Conservation (phyloP, 768 basidiomycete species). For the Chalciporus sphaerocephalus region DNA sequence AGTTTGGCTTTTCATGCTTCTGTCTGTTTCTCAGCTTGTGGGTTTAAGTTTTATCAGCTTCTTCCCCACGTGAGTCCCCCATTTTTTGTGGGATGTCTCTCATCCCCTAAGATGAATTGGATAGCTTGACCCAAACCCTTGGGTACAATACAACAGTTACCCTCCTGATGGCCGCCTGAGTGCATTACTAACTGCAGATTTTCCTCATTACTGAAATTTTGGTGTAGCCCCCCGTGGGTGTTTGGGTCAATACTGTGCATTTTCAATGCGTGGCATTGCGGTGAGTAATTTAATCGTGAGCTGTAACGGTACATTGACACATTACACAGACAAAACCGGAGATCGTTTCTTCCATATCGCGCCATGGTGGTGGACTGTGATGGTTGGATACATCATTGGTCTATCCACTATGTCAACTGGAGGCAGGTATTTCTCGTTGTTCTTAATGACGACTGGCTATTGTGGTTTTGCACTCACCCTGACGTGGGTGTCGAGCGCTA, state of each 20-base stretch:
- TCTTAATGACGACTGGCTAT: slow-evolving; percentile 59
- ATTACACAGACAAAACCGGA: slow-evolving; percentile 49
- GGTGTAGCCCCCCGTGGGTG: slow-evolving; percentile 59
- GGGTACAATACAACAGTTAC: slow-evolving; percentile 57
- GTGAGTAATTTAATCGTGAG: slow-evolving; percentile 14
- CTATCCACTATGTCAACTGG: slow-evolving; percentile 46
- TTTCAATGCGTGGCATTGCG: slow-evolving; percentile 54
- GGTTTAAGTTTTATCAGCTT: slow-evolving; percentile 61
- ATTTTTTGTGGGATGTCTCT: not conserved
- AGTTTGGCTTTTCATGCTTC: slow-evolving; percentile 50
- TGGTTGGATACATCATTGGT: slow-evolving; percentile 57
- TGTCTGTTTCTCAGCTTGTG: slow-evolving; percentile 46
- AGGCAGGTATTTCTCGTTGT: slow-evolving; percentile 57
- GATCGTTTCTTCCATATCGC: slow-evolving; percentile 63
- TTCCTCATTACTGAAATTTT: not conserved
- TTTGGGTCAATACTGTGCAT: slow-evolving; percentile 46
- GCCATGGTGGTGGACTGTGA: slow-evolving; percentile 54
- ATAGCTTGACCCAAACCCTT: slow-evolving; percentile 53
- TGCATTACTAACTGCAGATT: not conserved
- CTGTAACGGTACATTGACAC: not conserved
- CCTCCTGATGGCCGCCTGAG: slow-evolving; percentile 59
- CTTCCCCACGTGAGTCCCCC: slow-evolving; percentile 43
- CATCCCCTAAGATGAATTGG: not conserved
- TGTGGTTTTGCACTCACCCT: slow-evolving; percentile 43
- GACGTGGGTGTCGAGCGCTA: slow-evolving; percentile 59